phyloP scores from a whole-genome alignment of 805 yeast species.

The Maudiozyma saulgeensis region DNA sequence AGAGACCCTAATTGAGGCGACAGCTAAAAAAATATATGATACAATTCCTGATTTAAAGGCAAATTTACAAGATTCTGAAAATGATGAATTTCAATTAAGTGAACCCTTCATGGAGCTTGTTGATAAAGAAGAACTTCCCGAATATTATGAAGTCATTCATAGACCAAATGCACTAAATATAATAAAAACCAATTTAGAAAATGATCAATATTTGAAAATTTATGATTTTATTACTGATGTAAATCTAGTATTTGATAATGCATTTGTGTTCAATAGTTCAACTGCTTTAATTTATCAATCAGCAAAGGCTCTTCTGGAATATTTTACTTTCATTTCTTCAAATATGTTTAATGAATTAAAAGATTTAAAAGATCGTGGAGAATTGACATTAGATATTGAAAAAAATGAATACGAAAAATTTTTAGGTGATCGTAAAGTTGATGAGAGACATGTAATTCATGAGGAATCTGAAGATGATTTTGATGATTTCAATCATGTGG shows the following conservation, averaged over 20 bases:
- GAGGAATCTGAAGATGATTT: conserved; percentile 11
- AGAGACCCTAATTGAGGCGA: conserved; percentile 23
- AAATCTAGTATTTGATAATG: conserved; percentile 63
- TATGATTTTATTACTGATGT: conserved; percentile 52
- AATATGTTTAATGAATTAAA: conserved; percentile 22
- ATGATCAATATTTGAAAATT: conserved; percentile 44
- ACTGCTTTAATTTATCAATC: conserved; percentile 63
- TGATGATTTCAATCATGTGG: conserved; percentile 23
- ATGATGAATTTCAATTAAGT: conserved; percentile 34
- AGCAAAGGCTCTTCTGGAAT: conserved; percentile 49
- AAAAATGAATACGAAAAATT: conserved; percentile 24
- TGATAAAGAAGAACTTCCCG: conserved; percentile 62
- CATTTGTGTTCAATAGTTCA: conserved; percentile 67
- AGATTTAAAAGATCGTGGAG: conserved; percentile 26
- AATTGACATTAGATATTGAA: conserved; percentile 23
- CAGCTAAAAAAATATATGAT: conserved; percentile 14
- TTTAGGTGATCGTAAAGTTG: conserved; percentile 7
- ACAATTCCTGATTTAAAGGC: conserved; percentile 1
- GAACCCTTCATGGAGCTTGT: conserved; percentile 73
- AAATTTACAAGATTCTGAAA: conserved; percentile 5
- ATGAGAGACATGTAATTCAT: background rate
- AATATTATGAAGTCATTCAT: conserved; percentile 63
- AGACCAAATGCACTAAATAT: conserved; percentile 65
- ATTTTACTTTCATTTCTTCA: conserved; percentile 32
- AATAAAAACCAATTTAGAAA: conserved; percentile 43